Evolutionary conservation across 495 filamentous ascomycete genomes (phyloP).

Genomic region (Penicillium pulvis): DNA sequence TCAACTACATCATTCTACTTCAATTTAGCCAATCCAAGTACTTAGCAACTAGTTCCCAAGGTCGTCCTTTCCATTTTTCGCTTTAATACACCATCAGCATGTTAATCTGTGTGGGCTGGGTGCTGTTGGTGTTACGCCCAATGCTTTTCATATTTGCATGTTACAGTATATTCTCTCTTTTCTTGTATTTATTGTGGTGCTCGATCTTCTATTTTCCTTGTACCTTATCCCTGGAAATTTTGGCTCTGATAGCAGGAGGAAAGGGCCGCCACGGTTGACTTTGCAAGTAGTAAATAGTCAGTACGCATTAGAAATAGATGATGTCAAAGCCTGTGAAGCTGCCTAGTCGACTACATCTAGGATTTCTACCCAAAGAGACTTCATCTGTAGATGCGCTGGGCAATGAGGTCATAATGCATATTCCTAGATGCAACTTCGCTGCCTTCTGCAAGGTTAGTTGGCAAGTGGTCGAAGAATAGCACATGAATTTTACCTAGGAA

Average conservation of each 20-base stretch:
- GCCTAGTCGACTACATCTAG: neutral
- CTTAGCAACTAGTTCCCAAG: constrained; percentile 35
- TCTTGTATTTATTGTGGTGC: no score
- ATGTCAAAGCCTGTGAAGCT: neutral
- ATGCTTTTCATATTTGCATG: no score
- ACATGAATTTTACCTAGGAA: no score
- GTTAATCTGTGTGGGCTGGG: neutral
- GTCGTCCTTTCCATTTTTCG: constrained; percentile 9
- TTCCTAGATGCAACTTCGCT: neutral
- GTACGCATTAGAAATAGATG: neutral
- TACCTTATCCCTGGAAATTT: neutral
- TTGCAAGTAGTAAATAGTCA: neutral
- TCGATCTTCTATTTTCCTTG: neutral
- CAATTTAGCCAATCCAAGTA: constrained; percentile 41
- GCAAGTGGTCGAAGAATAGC: no score
- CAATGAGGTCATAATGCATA: neutral
- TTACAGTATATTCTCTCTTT: no score
- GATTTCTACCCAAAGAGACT: neutral
- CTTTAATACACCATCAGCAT: no score
- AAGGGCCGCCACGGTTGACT: neutral
- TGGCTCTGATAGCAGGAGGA: neutral
- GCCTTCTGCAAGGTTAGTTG: no score
- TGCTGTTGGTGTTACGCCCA: no score
- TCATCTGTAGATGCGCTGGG: neutral
- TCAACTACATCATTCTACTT: constrained; percentile 38